These are phyloP conservation scores for Coccomyxa subellipsoidea DNA, from an alignment of 163 green algal genomes.

Conservation along the genomic window DNA sequence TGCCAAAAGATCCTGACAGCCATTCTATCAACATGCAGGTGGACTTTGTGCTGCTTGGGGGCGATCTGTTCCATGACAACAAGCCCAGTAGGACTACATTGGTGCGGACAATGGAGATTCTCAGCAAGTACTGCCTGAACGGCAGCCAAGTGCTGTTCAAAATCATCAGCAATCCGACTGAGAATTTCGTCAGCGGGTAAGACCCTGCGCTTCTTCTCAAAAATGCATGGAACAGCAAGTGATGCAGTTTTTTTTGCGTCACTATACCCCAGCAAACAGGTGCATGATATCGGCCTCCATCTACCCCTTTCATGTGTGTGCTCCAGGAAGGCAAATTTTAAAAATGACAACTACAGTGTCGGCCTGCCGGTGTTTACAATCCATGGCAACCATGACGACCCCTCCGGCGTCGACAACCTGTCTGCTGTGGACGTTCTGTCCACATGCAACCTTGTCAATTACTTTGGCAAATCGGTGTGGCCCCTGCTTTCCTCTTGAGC, in stretches of 20 bases:
- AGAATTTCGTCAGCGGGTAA: conserved; percentile 79
- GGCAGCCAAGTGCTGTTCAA: conserved; percentile 78
- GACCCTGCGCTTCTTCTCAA: background rate
- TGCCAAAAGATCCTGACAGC: no score
- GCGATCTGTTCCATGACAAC: conserved; percentile 99
- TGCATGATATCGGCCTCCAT: background rate
- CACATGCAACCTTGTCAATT: conserved; percentile 90
- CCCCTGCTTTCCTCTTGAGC: no score
- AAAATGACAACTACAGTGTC: conserved; percentile 89
- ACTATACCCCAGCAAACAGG: no score
- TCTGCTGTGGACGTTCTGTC: conserved; percentile 93
- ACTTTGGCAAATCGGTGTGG: conserved; percentile 91
- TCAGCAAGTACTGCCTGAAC: conserved; percentile 81
- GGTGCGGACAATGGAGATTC: conserved; percentile 80
- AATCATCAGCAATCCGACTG: conserved; percentile 69
- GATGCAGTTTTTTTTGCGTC: no score
- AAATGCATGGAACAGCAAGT: background rate
- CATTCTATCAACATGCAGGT: conserved; percentile 38
- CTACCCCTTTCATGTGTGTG: background rate
- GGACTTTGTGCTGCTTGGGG: conserved; percentile 90
- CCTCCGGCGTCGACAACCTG: conserved; percentile 78
- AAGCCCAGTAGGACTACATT: conserved; percentile 87
- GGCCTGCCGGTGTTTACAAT: conserved; percentile 96
- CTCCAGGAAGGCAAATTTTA: conserved; percentile 78
- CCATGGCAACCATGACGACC: conserved; percentile 99